Evolutionary conservation across 2,329 filamentous ascomycete genomes (phyloP), one percentile per base, ranked within the genome.

Genomic region (Ascochyta fabae): DNA sequence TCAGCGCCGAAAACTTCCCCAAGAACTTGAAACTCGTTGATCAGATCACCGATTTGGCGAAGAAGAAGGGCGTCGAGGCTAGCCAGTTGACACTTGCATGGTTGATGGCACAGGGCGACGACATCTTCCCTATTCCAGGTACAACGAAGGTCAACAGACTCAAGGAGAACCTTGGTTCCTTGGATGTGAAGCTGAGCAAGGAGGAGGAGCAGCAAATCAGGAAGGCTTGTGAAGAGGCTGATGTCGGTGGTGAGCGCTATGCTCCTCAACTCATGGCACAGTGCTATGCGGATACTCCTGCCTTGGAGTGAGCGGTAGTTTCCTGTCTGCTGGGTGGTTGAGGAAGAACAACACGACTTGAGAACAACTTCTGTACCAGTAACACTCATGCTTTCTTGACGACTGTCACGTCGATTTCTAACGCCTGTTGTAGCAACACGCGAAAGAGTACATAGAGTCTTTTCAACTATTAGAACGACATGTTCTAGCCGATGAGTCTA

Each of bases 71-170:
- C 3, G 79, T 77, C 41, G 86, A 86, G 0, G 62, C 84, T 0
- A 79, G 79, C 0, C 88, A 91, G 67, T 67, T 90, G 42, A 82
- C 83, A 0, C 56, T 78, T n/a, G 73, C 74, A 6, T 78, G 76
- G 74, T 43, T 77, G 36, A 24, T 76, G 56, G 66, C 65, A 6
- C 75, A 78, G 49, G 75, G 81, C 75, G 81, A 83, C 6, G 76
- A 70, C 51, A 72, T 66, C 73, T 81, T 90, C 62, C 84, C 87
- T 0, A 89, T 84, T 53, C 83, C 83, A 0, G 83, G 83, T 7
- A 75, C 72, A 10, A 74, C 70, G 8, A 69, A 63, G 53, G 8
- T 67, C 4, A 58, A 68, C 23, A 61, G 70, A 23, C 38, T 75
- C 36, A 66, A 69, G 49, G 72, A 75, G 60, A 75, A 75, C 42